phyloP scores from a whole-genome alignment of 2,329 filamentous ascomycete genomes.

The Nemania sp. region DNA sequence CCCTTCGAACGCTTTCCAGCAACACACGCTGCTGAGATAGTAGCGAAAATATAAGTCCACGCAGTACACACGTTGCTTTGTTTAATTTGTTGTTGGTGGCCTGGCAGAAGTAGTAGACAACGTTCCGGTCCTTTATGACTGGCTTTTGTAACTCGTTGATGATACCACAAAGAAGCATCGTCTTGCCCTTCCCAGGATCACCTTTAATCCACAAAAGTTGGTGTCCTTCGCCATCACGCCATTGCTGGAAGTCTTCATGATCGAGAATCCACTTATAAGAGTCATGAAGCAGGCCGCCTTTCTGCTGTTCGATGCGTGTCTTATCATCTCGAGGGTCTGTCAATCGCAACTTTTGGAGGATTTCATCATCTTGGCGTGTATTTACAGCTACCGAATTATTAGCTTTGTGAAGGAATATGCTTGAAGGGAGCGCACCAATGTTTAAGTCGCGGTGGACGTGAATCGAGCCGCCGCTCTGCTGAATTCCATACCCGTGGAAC shows the following conservation, averaged over 20 bases:
- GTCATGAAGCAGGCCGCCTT: slow-evolving; percentile 42
- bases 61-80: slow-evolving; percentile 40
- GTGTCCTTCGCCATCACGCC: slow-evolving; percentile 22
- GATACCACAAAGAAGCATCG: slow-evolving; percentile 41
- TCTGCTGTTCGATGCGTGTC: slow-evolving; percentile 42
- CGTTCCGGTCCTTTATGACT: background rate
- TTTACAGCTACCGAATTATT: background rate
- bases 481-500: slow-evolving; percentile 5
- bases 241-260: slow-evolving; percentile 34
- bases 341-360: slow-evolving; percentile 1
- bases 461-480: background rate
- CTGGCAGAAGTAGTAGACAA: slow-evolving; percentile 44
- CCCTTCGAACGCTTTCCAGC: slow-evolving; percentile 37
- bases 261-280: slow-evolving; percentile 46
- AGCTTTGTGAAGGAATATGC: background rate
- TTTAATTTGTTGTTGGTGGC: slow-evolving; percentile 36
- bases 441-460: background rate
- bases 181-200: background rate
- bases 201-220: background rate
- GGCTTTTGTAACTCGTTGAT: slow-evolving; percentile 40
- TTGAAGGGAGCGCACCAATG: background rate
- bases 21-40: slow-evolving; percentile 41
- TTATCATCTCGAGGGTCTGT: slow-evolving; percentile 16
- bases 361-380: background rate
- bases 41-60: slow-evolving; percentile 44